These are phyloP conservation scores for Taphrina sp. DNA, from an alignment of 1,139 yeast species.

Conservation along the genomic window DNA sequence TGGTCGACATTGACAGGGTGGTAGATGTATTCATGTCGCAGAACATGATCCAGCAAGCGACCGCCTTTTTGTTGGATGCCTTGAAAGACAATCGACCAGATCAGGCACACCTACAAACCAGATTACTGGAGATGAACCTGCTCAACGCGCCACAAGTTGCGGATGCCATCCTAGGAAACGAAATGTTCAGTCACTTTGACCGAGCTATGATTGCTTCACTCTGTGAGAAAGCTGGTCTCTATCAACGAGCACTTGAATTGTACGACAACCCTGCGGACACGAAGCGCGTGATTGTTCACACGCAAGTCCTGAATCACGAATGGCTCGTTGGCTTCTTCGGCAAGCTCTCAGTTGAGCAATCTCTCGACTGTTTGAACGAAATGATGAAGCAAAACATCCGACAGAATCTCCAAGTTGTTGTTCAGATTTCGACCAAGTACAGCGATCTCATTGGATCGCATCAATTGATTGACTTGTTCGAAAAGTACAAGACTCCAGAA, in stretches of 20 bases:
- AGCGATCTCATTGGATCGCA: conserved; percentile 89
- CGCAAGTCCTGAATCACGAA: conserved; percentile 80
- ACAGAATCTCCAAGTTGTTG: conserved; percentile 86
- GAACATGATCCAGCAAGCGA: conserved; percentile 94
- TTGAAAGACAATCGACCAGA: conserved; percentile 90
- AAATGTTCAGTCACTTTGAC: conserved; percentile 94
- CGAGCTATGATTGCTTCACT: conserved; percentile 87
- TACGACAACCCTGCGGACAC: conserved; percentile 93
- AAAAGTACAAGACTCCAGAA: conserved; percentile 86
- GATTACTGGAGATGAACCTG: conserved; percentile 87
- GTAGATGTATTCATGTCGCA: conserved; percentile 95
- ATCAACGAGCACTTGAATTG: conserved; percentile 86
- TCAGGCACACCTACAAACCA: conserved; percentile 94
- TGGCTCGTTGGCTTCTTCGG: conserved; percentile 95
- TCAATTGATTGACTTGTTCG: conserved; percentile 82
- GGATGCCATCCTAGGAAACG: conserved; percentile 94
- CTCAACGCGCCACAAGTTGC: conserved; percentile 99
- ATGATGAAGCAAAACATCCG: conserved; percentile 77
- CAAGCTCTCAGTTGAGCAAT: conserved; percentile 89
- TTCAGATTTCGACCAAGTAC: conserved; percentile 95
- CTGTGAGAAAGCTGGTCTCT: conserved; percentile 91
- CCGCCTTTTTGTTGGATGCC: conserved; percentile 96
- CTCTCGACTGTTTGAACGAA: conserved; percentile 81
- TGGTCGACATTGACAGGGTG: conserved; percentile 75
- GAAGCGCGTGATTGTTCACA: conserved; percentile 88